phyloP scores from a whole-genome alignment of 2,329 filamentous ascomycete species.

The Ophiostoma perfectum region DNA sequence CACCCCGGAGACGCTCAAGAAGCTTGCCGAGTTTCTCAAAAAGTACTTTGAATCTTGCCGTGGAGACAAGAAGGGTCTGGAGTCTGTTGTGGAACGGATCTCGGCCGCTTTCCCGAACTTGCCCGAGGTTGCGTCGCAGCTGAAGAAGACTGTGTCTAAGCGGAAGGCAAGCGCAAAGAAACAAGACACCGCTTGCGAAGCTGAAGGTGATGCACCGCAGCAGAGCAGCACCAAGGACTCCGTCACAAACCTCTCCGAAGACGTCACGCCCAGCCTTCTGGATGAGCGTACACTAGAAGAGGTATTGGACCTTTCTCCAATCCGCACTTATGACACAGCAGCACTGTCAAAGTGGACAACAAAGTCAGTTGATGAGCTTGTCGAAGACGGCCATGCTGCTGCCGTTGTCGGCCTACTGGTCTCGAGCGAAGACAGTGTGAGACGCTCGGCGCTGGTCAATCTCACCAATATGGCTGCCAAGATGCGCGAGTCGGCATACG shows the following conservation, averaged over 20 bases:
- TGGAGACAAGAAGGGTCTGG: constrained; percentile 40
- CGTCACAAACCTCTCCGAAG: neutral
- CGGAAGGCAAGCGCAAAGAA: neutral
- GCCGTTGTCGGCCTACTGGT: constrained; percentile 69
- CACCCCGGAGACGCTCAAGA: constrained; percentile 37
- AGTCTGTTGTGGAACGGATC: neutral
- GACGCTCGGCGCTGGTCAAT: constrained; percentile 68
- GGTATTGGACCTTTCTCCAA: constrained; percentile 46
- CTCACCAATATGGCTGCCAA: constrained; percentile 60
- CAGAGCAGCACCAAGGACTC: constrained; percentile 14
- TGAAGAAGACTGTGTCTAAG: neutral
- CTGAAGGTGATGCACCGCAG: constrained; percentile 12
- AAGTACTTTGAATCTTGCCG: constrained; percentile 49
- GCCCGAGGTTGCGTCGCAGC: neutral
- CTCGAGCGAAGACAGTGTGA: constrained; percentile 68
- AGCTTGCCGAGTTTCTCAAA: constrained; percentile 55
- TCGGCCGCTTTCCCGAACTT: neutral
- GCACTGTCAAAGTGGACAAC: constrained; percentile 61
- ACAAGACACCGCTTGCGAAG: neutral
- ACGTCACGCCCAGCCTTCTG: constrained; percentile 25
- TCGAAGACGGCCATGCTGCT: constrained; percentile 69
- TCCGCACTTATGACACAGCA: constrained; percentile 45
- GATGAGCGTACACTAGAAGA: constrained; percentile 45
- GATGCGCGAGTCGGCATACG: constrained; percentile 62
- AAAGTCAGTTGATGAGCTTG: constrained; percentile 70